phyloP scores from a whole-genome alignment of 2,329 filamentous ascomycete species.

The Verticillium isaacii region DNA sequence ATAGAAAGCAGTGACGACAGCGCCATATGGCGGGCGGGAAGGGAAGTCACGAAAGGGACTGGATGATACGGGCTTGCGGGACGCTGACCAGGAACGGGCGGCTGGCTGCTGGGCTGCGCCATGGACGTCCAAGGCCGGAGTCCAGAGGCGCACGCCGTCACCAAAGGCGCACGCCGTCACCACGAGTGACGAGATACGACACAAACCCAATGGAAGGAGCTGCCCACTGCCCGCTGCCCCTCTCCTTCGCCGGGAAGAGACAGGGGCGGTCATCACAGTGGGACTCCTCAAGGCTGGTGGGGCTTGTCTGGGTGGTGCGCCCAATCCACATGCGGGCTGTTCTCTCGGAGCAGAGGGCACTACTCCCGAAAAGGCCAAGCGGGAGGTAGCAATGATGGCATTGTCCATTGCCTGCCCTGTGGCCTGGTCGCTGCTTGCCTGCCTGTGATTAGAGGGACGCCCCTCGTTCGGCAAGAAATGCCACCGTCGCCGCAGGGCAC shows the following conservation, averaged over 20 bases:
- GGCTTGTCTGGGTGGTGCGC: neutral
- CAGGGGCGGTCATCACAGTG: neutral
- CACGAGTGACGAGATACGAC: neutral
- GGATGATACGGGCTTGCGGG: neutral
- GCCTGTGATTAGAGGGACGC: neutral
- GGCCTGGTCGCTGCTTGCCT: neutral
- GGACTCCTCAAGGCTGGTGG: neutral
- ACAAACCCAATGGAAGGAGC: neutral
- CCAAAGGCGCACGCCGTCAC: neutral
- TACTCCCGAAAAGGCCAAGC: neutral
- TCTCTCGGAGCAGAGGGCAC: neutral
- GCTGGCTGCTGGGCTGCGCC: neutral
- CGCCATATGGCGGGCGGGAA: neutral
- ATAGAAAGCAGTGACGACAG: constrained; percentile 2
- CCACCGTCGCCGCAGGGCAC: neutral
- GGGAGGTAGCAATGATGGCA: constrained; percentile 1
- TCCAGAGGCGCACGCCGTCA: neutral
- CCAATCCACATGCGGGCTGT: neutral
- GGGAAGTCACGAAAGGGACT: neutral
- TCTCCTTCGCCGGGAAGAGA: neutral
- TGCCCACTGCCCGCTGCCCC: neutral
- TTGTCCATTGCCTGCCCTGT: neutral
- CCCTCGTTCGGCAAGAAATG: neutral
- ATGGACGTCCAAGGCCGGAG: neutral
- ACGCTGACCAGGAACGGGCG: neutral